Evolutionary conservation across 169 alveolate species (phyloP).

Genomic region (Plasmodium blacklocki): DNA sequence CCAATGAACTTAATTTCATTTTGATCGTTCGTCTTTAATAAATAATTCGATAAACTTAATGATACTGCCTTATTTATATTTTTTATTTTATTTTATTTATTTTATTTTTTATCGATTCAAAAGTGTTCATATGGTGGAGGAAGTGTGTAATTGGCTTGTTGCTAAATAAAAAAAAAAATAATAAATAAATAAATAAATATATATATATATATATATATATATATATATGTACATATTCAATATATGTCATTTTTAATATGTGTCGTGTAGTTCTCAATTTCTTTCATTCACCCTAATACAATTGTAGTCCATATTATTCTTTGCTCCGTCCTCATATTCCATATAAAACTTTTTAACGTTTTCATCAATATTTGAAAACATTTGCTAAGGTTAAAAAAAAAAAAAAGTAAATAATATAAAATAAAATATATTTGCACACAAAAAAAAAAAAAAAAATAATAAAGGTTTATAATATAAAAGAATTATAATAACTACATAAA

Average conservation of each 20-base stretch:
- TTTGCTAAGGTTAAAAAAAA: conserved; percentile 22
- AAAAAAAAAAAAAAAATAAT: too few species aligned
- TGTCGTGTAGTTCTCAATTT: neutral
- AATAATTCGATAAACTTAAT: neutral
- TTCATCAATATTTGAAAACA: conserved; percentile 54
- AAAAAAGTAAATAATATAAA: neutral
- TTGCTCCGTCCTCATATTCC: conserved; percentile 31
- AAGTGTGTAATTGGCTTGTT: conserved; percentile 12
- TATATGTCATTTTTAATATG: neutral
- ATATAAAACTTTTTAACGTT: conserved; percentile 29
- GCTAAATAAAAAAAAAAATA: conserved; percentile 10
- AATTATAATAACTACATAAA: too few species aligned
- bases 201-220: neutral
- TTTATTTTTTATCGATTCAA: conserved; percentile 4
- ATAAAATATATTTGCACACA: neutral
- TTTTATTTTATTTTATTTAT: neutral
- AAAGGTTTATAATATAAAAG: too few species aligned
- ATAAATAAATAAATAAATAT: neutral
- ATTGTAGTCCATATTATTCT: conserved; percentile 4
- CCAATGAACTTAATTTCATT: too few species aligned
- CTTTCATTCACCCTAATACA: conserved; percentile 23
- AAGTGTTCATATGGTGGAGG: conserved; percentile 14
- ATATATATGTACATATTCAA: neutral
- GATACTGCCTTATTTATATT: neutral
- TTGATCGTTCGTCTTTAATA: too few species aligned